Conservation (phyloP, 1,284 basidiomycete genomes). For the Puccinia polysora region DNA sequence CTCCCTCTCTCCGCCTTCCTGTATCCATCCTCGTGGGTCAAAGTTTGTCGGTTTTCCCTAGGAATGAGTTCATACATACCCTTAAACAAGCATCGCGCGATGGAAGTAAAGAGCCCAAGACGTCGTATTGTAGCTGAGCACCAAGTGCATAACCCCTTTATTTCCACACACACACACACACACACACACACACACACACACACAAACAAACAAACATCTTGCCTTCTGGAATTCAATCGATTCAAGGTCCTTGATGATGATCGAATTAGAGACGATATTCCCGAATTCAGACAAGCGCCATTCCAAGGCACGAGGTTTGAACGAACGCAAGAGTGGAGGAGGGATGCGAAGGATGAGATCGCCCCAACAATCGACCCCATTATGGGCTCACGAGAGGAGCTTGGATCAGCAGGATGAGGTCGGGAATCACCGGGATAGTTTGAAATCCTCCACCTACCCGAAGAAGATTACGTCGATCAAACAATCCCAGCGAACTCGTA, state of each 20-base stretch:
- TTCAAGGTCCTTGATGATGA: conserved; percentile 11
- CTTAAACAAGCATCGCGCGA: not conserved
- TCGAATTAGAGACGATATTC: conserved; percentile 3
- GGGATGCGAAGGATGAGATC: not conserved
- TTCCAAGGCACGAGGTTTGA: not conserved
- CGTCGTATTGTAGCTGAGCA: no score
- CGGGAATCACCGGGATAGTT: not conserved
- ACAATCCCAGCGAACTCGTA: no score
- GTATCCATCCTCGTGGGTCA: not conserved
- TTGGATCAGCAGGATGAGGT: not conserved
- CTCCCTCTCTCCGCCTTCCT: not conserved
- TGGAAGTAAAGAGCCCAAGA: no score
- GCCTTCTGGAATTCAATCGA: not conserved
- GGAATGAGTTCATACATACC: not conserved
- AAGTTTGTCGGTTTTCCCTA: not conserved
- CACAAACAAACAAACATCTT: not conserved
- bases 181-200: not conserved
- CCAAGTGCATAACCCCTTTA: no score
- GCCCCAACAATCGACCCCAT: not conserved
- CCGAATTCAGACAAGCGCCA: conserved; percentile 3
- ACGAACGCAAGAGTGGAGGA: not conserved
- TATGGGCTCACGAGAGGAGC: not conserved
- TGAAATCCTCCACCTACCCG: no score
- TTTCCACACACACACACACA: no score
- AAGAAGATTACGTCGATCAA: no score